These are phyloP conservation scores for Hyaloscypha bicolor DNA, from an alignment of 495 filamentous ascomycete genomes.

Conservation along the genomic window DNA sequence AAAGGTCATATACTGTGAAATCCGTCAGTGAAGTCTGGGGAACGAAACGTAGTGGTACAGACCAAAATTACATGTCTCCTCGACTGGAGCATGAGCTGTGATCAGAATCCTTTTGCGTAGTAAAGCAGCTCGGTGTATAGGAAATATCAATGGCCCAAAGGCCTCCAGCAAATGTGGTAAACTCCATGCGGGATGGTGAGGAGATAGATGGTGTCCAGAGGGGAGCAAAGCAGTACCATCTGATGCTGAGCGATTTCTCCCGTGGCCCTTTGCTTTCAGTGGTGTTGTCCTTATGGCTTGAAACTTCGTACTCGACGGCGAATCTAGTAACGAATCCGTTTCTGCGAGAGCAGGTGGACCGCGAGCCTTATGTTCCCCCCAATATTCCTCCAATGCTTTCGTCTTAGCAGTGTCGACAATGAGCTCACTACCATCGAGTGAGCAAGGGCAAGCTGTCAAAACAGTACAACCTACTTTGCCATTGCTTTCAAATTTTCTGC, in stretches of 20 bases:
- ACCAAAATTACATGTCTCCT: conserved; percentile 87
- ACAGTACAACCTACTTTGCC: conserved; percentile 55
- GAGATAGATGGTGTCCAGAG: conserved; percentile 69
- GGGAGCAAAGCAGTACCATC: conserved; percentile 61
- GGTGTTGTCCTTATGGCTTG: conserved; percentile 26
- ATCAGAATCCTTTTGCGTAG: conserved; percentile 87
- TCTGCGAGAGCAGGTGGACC: conserved; percentile 43
- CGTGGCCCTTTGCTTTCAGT: conserved; percentile 42
- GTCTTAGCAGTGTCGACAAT: conserved; percentile 57
- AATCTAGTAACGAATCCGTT: conserved; percentile 57
- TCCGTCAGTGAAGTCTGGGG: conserved; percentile 4
- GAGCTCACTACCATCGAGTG: conserved; percentile 43
- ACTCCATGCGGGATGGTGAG: conserved; percentile 84
- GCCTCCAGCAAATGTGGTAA: conserved; percentile 73
- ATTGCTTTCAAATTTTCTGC: conserved; percentile 75
- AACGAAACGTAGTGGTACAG: conserved; percentile 27
- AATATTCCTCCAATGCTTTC: conserved; percentile 73
- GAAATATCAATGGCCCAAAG: conserved; percentile 90
- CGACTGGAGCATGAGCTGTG: conserved; percentile 80
- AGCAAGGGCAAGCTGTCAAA: neutral
- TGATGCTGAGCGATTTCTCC: conserved; percentile 59
- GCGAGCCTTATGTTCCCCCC: conserved; percentile 64
- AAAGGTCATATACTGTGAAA: conserved; percentile 81
- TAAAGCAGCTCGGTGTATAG: conserved; percentile 85
- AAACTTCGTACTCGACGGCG: conserved; percentile 49